Evolutionary conservation across 108 stramenopile species (phyloP).

Genomic region (Pseudonitzschia multiseries): DNA sequence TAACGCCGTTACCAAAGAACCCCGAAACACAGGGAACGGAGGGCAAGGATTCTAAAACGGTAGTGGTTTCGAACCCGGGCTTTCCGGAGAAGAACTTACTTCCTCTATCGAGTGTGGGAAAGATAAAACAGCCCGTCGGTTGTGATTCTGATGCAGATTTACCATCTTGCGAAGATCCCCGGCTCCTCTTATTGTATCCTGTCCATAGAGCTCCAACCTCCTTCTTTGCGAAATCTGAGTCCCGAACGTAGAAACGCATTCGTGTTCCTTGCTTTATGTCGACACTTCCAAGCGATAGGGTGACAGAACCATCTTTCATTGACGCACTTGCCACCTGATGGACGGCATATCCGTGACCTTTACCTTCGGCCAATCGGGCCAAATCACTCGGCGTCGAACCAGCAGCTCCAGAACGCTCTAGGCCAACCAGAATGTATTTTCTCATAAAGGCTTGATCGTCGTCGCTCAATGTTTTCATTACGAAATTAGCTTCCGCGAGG

Average conservation of each 20-base stretch:
- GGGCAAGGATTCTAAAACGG: constrained; percentile 57
- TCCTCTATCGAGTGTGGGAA: constrained; percentile 81
- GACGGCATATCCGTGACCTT: constrained; percentile 75
- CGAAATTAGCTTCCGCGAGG: constrained; percentile 83
- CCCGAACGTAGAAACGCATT: constrained; percentile 83
- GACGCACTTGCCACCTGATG: constrained; percentile 81
- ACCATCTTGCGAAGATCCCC: constrained; percentile 29
- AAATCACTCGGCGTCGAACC: constrained; percentile 64
- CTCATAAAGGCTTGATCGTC: constrained; percentile 87
- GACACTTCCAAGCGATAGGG: constrained; percentile 73
- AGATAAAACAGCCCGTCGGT: constrained; percentile 65
- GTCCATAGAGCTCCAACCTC: constrained; percentile 84
- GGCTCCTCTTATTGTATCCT: constrained; percentile 74
- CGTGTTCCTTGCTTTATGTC: constrained; percentile 72
- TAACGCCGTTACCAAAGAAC: constrained; percentile 80
- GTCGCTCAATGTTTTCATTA: constrained; percentile 76
- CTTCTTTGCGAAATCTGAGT: constrained; percentile 82
- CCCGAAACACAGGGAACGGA: constrained; percentile 60
- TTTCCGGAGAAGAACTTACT: constrained; percentile 79
- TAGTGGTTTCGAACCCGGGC: constrained; percentile 64
- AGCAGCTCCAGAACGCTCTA: constrained; percentile 48
- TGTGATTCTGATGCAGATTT: neutral
- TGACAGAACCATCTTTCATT: constrained; percentile 87
- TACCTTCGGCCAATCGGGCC: constrained; percentile 61
- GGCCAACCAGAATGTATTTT: constrained; percentile 68